Evolutionary conservation across 257 asterid species (phyloP), one percentile per base, ranked within the genome.

Genomic region (Nemophila menziesii): DNA sequence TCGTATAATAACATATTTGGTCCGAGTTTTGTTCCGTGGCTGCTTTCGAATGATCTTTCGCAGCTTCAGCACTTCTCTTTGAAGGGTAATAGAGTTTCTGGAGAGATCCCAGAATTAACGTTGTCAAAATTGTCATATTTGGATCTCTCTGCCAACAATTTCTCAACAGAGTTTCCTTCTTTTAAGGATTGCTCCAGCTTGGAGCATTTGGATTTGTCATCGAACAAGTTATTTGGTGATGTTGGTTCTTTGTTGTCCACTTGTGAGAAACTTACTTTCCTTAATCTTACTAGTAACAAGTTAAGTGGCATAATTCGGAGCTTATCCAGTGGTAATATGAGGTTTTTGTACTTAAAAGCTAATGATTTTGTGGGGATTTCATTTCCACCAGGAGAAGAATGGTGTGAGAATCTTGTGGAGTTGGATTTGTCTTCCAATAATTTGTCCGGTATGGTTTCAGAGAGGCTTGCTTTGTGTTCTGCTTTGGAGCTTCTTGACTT

Each of bases 1-100:
- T 89, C 95, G 44, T 65, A 67, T 82, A 89, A 84, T 57, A 84
- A 74, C 41, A 63, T 89, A 40, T 75, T 80, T 3, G 93, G 92
- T 3, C 68, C 61, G 12, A 33, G 26, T 60, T 64, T 65, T 11
- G 63, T 69, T 44, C 46, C 86, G 1, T 78, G 86, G 86, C 39
- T 89, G 16, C 27, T 78, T 2, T 78, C 95, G 0, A 41, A 52
- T 39, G 73, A 61, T 14, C 66, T 77, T 16, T 21, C 74, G 8
- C 71, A 58, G 57, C 78, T 89, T 26, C 66, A 69, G 49, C 24
- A 53, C 39, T 52, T 89, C 48, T 73, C 86, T 2, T 38, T 89
- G 44, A 79, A 73, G 70, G 92, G 82, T 10, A 84, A 78, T 21
- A 76, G 65, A 48, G 12, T 80, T 13, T 58, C 65, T n/a, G 86